Conservation (phyloP, 164 flowering plant species). For the Annona squamosa region DNA sequence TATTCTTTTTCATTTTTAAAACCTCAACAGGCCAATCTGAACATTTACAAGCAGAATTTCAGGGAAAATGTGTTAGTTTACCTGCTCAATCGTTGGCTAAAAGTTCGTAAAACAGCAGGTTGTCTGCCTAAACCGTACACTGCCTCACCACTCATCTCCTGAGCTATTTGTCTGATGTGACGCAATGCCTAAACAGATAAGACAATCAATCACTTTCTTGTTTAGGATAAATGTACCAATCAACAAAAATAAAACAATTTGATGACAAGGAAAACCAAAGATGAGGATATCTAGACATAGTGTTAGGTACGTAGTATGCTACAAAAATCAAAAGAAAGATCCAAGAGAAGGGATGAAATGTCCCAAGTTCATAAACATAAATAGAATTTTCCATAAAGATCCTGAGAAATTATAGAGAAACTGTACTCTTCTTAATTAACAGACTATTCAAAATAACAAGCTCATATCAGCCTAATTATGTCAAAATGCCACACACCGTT, state of each 20-base stretch:
- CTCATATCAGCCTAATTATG: background rate
- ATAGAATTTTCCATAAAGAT: too few species aligned
- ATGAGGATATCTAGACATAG: background rate
- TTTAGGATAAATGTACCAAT: background rate
- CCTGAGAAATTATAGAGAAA: background rate
- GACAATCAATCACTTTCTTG: conserved; percentile 5
- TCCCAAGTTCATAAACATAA: too few species aligned
- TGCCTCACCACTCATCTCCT: conserved; percentile 84
- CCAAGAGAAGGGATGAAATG: background rate
- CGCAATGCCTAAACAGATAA: conserved; percentile 57
- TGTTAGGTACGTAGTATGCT: background rate
- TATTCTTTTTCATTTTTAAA: background rate
- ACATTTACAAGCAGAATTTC: background rate
- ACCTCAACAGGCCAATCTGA: background rate
- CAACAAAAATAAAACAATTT: background rate
- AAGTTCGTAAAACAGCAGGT: conserved; percentile 89
- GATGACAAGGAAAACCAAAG: background rate
- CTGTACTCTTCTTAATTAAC: background rate
- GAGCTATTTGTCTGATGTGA: conserved; percentile 82
- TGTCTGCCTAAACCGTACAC: conserved; percentile 86
- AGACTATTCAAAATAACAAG: background rate
- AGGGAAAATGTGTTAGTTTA: conserved; percentile 8
- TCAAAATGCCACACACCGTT: conserved; percentile 44
- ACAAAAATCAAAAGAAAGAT: background rate
- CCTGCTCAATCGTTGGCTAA: conserved; percentile 94